A percentile compares a stretch with the other conserved stretches of the same genome.
phyloP scores from a whole-genome alignment of 139 green algal species.

The Micractinium conductrix region DNA sequence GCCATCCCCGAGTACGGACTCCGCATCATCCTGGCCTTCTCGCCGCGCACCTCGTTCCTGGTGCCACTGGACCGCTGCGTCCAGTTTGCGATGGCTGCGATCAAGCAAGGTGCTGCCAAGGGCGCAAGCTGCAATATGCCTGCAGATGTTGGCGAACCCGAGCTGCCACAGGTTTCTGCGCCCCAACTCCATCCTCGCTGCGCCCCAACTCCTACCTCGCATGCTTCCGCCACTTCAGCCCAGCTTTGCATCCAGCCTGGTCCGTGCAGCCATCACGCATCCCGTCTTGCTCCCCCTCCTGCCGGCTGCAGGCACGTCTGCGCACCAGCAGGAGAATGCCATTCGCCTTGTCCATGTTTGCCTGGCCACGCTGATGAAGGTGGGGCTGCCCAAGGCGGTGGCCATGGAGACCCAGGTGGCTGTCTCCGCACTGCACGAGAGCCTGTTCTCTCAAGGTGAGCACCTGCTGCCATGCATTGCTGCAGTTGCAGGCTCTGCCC shows the following conservation, averaged over 20 bases:
- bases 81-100: constrained; percentile 29
- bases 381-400: neutral
- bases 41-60: constrained; percentile 90
- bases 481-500: no score
- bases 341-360: constrained; percentile 78
- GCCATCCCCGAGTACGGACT: constrained; percentile 96
- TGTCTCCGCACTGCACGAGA: constrained; percentile 6
- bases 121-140: no score
- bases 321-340: constrained; percentile 13
- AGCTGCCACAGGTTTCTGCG: no score
- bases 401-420: neutral
- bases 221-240: no score
- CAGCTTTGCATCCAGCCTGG: no score
- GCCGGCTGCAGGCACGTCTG: neutral
- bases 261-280: no score
- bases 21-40: constrained; percentile 95
- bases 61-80: constrained; percentile 93
- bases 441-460: constrained; percentile 13
- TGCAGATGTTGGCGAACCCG: no score
- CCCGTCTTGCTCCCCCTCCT: no score
- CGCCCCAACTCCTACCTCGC: no score
- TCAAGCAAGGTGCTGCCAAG: constrained; percentile 29
- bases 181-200: no score
- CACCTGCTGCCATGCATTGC: neutral
- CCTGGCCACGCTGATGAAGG: constrained; percentile 76